phyloP scores from a whole-genome alignment of 2,329 filamentous ascomycete species.

The Dactylonectria estremocensis region DNA sequence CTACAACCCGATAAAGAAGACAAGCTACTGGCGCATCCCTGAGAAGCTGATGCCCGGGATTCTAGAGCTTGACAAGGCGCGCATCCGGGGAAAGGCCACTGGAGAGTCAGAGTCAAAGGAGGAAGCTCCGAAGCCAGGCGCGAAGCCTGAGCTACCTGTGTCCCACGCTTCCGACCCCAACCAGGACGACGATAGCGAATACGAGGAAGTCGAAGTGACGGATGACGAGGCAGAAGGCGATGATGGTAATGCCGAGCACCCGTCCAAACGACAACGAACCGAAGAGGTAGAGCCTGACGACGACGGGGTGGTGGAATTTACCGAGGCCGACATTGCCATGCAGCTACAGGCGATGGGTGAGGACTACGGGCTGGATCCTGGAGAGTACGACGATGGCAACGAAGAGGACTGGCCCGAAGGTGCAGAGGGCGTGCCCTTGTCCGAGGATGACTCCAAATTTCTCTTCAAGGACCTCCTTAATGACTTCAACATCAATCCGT shows the following conservation, averaged over 20 bases:
- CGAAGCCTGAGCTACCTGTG: slow-evolving; percentile 6
- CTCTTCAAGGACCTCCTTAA: slow-evolving; percentile 90
- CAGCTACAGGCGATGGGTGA: slow-evolving; percentile 92
- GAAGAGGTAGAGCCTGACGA: slow-evolving; percentile 69
- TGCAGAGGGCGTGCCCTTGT: slow-evolving; percentile 78
- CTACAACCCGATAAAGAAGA: slow-evolving; percentile 87
- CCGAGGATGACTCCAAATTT: slow-evolving; percentile 81
- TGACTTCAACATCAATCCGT: slow-evolving; percentile 87
- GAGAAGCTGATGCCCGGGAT: slow-evolving; percentile 87
- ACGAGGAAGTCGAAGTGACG: slow-evolving; percentile 79
- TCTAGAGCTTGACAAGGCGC: slow-evolving; percentile 79
- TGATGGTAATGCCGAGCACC: slow-evolving; percentile 54
- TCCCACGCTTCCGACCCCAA: slow-evolving; percentile 14
- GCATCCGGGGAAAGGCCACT: slow-evolving; percentile 72
- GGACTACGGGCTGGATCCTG: slow-evolving; percentile 84
- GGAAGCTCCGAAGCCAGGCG: slow-evolving; percentile 23
- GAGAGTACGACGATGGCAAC: slow-evolving; percentile 80
- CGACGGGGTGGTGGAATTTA: slow-evolving; percentile 80
- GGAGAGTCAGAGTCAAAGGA: slow-evolving; percentile 38
- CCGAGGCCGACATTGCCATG: slow-evolving; percentile 93
- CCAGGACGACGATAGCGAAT: slow-evolving; percentile 73
- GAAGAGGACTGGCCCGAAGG: slow-evolving; percentile 78
- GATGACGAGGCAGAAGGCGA: slow-evolving; percentile 62
- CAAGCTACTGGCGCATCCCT: slow-evolving; percentile 96
- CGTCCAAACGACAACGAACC: slow-evolving; percentile 77